Evolutionary conservation across 208 protist species (phyloP).

Genomic region (Trypanosoma cruzi): DNA sequence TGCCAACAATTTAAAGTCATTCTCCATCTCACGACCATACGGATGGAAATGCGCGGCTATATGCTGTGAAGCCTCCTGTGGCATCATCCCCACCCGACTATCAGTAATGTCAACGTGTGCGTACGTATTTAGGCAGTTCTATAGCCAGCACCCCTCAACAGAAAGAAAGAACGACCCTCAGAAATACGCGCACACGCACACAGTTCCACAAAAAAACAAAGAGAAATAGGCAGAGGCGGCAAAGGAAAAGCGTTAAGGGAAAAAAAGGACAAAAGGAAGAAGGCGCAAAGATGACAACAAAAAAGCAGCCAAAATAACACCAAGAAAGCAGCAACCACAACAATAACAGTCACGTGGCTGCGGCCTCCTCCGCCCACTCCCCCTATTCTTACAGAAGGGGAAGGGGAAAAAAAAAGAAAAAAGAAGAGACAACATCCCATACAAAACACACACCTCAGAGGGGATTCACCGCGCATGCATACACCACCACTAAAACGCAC

Average conservation of each 20-base stretch:
- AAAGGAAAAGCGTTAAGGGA: no score
- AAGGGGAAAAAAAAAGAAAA: background rate
- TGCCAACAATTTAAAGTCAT: background rate
- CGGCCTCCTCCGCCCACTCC: background rate
- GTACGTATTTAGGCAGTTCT: no score
- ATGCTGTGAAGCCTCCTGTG: background rate
- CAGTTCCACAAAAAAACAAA: no score
- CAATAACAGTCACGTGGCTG: background rate
- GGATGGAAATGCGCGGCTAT: background rate
- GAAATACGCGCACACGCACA: no score
- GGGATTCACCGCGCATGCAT: no score
- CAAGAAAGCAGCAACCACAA: background rate
- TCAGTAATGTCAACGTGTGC: no score
- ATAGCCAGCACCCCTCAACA: no score
- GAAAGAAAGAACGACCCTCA: no score
- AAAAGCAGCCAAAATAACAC: background rate
- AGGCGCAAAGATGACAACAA: background rate
- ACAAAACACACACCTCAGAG: background rate
- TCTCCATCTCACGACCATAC: background rate
- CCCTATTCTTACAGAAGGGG: background rate
- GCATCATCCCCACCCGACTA: no score
- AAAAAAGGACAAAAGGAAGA: background rate
- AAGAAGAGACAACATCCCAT: background rate
- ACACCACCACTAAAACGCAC: no score
- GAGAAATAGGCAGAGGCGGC: no score